Evolutionary conservation across 129 eudicot species (phyloP), one percentile per base, ranked within the genome.

Genomic region (Chrysanthemum seticuspe): DNA sequence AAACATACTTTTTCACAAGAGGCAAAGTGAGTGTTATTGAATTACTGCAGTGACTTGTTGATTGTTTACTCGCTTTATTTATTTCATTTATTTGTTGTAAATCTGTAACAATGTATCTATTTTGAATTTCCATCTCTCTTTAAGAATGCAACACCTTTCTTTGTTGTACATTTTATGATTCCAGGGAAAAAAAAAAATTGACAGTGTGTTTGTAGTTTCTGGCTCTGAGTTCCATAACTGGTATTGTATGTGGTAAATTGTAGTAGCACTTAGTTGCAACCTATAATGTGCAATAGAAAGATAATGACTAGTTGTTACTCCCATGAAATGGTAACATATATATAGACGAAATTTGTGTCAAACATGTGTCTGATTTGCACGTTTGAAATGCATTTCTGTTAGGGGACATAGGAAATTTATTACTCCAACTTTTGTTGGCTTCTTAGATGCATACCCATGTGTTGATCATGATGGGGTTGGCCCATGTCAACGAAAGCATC

Each of bases 381-480:
- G 82, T 78, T 31, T 64, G 7, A 64, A 52, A 78, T 63, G 73
- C 48, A 48, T 65, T 15, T 71, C 51, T 71, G 77, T 78, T 71
- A 56, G 82, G 77, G 73, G 77, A 72, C 82, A 78, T 62, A 29
- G 54, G 62, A 65, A 78, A 27, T 72, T 78, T 72, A 62, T 65
- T 78, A 12, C 36, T 65, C 15, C 18, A 72, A 78, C 48, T 64
- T 72, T 31, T 72, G 68, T 65, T 56, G 74, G 82, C 62, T 76
- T 69, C 1, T 50, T 18, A 52, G 25, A 12, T 68, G 81, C 55
- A 76, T 31, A 50, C 62, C 68, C 82, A 78, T 65, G 82, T 78
- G 82, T 64, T 71, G 73, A 54, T 78, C 68, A 71, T 18, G 62
- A 78, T 29, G 54, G 78, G 77, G 77, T 72, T 78, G 77, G 82